A percentile compares a stretch with the other conserved stretches of the same genome.
Conservation (phyloP, 148 eudicot genomes). For the Chenopodium album region DNA sequence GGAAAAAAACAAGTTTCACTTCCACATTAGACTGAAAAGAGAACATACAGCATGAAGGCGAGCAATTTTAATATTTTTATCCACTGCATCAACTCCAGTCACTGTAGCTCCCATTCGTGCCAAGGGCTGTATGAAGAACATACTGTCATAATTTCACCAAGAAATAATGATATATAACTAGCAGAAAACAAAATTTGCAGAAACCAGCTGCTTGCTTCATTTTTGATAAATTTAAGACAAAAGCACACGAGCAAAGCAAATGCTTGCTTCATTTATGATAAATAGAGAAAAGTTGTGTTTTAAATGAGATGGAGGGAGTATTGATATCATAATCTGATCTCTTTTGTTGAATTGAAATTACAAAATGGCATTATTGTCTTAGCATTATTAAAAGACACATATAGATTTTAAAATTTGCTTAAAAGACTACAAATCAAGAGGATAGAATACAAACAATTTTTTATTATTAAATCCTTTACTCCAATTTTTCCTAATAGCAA, state of each 20-base stretch:
- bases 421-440: neutral
- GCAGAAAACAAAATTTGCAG: neutral
- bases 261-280: no score
- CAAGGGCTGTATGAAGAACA: conserved; percentile 62
- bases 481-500: neutral
- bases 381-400: neutral
- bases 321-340: neutral
- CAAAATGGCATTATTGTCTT: neutral
- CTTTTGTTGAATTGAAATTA: neutral
- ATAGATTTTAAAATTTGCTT: neutral
- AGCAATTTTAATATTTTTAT: conserved; percentile 86
- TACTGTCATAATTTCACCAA: neutral
- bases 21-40: neutral
- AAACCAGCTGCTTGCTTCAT: neutral
- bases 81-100: conserved; percentile 87
- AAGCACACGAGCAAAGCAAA: neutral
- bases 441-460: neutral
- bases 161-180: neutral
- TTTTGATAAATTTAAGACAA: neutral
- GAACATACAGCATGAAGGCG: conserved; percentile 80
- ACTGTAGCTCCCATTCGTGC: conserved; percentile 97
- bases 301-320: no score
- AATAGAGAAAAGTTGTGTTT: no score
- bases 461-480: neutral
- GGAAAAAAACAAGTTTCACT: neutral